These are phyloP conservation scores for Helianthus annuus DNA, from an alignment of 129 eudicot genomes.

Conservation along the genomic window HanXRQr2.0-SUNRISE NC_035443.2:137319045-137319544, in stretches of 20 bases:
- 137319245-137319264: neutral
- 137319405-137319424: conserved; percentile 14
- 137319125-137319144: conserved; percentile 21
- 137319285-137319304: conserved; percentile 1
- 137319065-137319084: conserved; percentile 13
- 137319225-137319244: neutral
- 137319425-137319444: conserved; percentile 16
- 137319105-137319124: neutral
- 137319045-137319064: conserved; percentile 10
- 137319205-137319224: conserved; percentile 22
- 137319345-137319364: conserved; percentile 21
- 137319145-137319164: conserved; percentile 16
- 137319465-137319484: conserved; percentile 27
- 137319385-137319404: conserved; percentile 22
- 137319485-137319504: conserved; percentile 26
- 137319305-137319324: conserved; percentile 15
- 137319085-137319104: conserved; percentile 9
- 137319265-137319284: neutral
- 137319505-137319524: conserved; percentile 32
- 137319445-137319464: conserved; percentile 25
- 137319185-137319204: conserved; percentile 28
- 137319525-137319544: conserved; percentile 29
- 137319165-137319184: conserved; percentile 7
- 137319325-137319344: conserved; percentile 7
- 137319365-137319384: conserved; percentile 24